Conservation (phyloP, 2,329 filamentous ascomycete species). For the Talaromyces marneffei region DNA sequence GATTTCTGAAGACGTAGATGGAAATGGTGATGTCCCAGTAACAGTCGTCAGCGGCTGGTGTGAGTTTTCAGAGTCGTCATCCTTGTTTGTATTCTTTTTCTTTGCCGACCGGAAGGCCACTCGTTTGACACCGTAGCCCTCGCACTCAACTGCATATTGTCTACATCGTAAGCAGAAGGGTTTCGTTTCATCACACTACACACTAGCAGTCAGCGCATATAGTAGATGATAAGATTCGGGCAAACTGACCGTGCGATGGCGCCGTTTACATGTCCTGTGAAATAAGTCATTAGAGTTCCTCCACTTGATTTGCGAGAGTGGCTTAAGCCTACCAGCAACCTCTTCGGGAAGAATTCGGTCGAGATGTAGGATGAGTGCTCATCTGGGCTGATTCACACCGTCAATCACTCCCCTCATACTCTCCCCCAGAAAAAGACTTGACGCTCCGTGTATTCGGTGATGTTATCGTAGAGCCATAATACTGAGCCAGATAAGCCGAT, state of each 20-base stretch:
- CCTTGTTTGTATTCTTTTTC: neutral
- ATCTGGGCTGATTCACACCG: neutral
- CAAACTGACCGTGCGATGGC: constrained; percentile 1
- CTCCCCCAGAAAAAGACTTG: neutral
- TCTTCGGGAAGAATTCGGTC: constrained; percentile 3
- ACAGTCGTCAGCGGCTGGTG: neutral
- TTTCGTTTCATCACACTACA: constrained; percentile 1
- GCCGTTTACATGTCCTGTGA: constrained; percentile 1
- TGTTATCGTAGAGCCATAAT: neutral
- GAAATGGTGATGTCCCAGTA: neutral
- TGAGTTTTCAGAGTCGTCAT: neutral
- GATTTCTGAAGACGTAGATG: neutral
- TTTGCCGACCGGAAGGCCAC: neutral
- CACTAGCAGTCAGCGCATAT: neutral
- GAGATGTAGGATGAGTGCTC: neutral
- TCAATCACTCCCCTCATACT: neutral
- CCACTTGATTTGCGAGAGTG: neutral
- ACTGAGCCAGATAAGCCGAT: neutral
- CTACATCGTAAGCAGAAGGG: neutral
- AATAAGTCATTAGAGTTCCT: neutral
- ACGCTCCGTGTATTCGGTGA: neutral
- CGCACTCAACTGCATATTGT: neutral
- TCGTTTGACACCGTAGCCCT: neutral
- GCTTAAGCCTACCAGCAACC: constrained; percentile 3
- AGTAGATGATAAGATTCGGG: neutral